These are phyloP conservation scores for Xylaria sp. DNA, from an alignment of 2,329 filamentous ascomycete genomes.

Conservation along the genomic window DNA sequence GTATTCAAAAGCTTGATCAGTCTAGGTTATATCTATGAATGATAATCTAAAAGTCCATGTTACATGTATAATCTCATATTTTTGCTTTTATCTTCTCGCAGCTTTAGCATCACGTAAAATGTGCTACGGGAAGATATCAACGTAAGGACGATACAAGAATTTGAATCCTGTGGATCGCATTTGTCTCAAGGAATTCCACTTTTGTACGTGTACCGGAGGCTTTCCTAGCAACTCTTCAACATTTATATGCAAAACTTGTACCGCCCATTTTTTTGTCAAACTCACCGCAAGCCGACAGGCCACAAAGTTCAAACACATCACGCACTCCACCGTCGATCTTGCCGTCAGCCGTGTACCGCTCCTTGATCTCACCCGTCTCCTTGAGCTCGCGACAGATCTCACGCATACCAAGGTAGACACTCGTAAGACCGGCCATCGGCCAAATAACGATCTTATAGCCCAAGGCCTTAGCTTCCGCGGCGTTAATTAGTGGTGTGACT, in stretches of 20 bases:
- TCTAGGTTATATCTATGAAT: no score
- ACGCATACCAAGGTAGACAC: constrained; percentile 45
- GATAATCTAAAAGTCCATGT: no score
- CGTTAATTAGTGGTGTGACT: constrained; percentile 48
- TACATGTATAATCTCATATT: no score
- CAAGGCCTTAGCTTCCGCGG: constrained; percentile 41
- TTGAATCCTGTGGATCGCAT: no score
- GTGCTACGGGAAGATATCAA: no score
- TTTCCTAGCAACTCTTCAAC: no score
- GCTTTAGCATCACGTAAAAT: no score
- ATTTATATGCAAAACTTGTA: not conserved
- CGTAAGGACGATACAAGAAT: no score
- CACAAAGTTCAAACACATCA: constrained; percentile 3
- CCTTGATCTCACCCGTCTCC: constrained; percentile 47
- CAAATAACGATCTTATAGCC: constrained; percentile 3
- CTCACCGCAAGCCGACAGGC: not conserved
- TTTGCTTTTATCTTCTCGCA: no score
- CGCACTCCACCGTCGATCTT: constrained; percentile 1
- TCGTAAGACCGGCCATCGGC: not conserved
- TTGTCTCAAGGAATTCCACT: no score
- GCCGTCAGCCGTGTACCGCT: constrained; percentile 42
- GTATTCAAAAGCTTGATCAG: no score
- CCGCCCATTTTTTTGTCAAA: constrained; percentile 1
- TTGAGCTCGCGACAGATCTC: constrained; percentile 49
- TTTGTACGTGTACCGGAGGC: no score